These are phyloP conservation scores for Fusarium mundagurra DNA, from an alignment of 2,329 filamentous ascomycete species.

Conservation along the genomic window DNA sequence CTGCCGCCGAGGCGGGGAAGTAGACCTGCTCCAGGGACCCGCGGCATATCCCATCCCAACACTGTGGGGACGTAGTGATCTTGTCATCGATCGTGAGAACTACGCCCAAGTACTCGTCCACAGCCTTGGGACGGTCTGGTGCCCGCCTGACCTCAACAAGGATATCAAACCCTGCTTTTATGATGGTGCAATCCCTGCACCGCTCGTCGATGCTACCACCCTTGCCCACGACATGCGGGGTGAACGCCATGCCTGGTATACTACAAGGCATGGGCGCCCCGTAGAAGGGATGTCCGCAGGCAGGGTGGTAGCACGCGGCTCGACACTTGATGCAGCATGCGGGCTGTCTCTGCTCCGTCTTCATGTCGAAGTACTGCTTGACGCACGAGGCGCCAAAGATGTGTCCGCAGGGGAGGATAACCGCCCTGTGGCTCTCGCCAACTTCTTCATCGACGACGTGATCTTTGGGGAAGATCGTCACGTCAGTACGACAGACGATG, in stretches of 20 bases:
- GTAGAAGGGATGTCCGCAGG: background rate
- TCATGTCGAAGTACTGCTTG: background rate
- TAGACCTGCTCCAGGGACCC: background rate
- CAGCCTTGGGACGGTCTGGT: background rate
- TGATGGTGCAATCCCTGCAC: background rate
- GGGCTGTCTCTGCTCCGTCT: background rate
- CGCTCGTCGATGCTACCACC: background rate
- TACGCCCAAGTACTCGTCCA: background rate
- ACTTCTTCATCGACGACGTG: background rate
- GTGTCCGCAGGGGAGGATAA: slow-evolving; percentile 1
- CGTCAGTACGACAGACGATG: background rate
- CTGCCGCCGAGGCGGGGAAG: background rate
- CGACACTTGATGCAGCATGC: background rate
- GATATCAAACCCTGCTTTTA: too few relatives aligned
- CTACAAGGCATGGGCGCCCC: background rate
- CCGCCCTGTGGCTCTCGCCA: background rate
- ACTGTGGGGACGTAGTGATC: too few relatives aligned
- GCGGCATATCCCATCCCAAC: background rate
- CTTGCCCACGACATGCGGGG: background rate
- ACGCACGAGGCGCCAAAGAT: slow-evolving; percentile 2
- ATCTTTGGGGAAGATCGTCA: background rate
- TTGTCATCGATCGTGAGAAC: too few relatives aligned
- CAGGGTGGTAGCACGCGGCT: background rate
- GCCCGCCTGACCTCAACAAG: too few relatives aligned
- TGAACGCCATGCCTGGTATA: background rate